Evolutionary conservation across 2,329 filamentous ascomycete species (phyloP).

Genomic region (Epichloe sp.): DNA sequence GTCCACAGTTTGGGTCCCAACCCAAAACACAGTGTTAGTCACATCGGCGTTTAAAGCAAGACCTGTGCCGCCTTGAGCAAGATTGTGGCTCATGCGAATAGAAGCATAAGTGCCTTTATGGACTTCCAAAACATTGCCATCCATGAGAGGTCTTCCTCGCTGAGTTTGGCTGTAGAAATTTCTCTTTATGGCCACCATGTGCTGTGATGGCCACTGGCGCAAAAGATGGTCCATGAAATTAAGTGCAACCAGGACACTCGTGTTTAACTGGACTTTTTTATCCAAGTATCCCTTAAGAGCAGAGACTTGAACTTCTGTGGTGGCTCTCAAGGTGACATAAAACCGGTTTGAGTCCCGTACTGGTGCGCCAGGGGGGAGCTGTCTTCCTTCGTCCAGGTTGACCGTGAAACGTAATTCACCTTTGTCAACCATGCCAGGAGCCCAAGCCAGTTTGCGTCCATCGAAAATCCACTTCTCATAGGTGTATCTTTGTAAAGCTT

Average conservation of each 20-base stretch:
- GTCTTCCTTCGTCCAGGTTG: slow-evolving; percentile 58
- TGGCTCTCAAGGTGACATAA: slow-evolving; percentile 48
- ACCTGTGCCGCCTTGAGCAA: slow-evolving; percentile 37
- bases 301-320: slow-evolving; percentile 55
- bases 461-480: slow-evolving; percentile 56
- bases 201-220: slow-evolving; percentile 60
- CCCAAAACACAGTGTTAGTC: slow-evolving; percentile 85
- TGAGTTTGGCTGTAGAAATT: slow-evolving; percentile 59
- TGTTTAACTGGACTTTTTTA: slow-evolving; percentile 46
- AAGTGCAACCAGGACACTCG: slow-evolving; percentile 61
- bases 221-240: slow-evolving; percentile 87
- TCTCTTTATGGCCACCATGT: slow-evolving; percentile 60
- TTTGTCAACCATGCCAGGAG: slow-evolving; percentile 26
- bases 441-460: slow-evolving; percentile 77
- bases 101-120: slow-evolving; percentile 86
- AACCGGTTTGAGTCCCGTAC: slow-evolving; percentile 34
- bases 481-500: slow-evolving; percentile 33
- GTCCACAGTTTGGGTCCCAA: slow-evolving; percentile 24
- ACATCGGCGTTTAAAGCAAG: slow-evolving; percentile 83
- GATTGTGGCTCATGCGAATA: slow-evolving; percentile 55
- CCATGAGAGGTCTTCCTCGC: slow-evolving; percentile 40
- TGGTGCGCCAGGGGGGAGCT: slow-evolving; percentile 19
- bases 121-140: slow-evolving; percentile 49
- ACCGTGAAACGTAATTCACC: slow-evolving; percentile 45
- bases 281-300: slow-evolving; percentile 54